Conservation (phyloP, 139 green algal genomes). For the Nannochloris sp. region DNA sequence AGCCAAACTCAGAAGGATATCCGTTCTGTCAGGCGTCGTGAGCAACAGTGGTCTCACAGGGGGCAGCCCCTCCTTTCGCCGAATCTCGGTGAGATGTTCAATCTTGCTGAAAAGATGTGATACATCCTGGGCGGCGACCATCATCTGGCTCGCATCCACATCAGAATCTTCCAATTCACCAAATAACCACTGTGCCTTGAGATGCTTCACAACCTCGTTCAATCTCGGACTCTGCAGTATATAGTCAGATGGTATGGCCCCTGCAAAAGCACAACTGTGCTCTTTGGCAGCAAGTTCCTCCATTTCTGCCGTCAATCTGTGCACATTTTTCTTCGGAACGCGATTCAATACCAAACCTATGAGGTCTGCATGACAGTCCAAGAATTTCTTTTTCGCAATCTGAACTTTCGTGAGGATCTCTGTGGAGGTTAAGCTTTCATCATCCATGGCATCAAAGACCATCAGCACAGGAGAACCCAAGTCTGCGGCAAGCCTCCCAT, state of each 20-base stretch:
- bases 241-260: slow-evolving; percentile 45
- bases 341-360: slow-evolving; percentile 58
- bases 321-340: slow-evolving; percentile 23
- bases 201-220: slow-evolving; percentile 51
- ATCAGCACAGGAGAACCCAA: slow-evolving; percentile 50
- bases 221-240: slow-evolving; percentile 40
- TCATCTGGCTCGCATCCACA: slow-evolving; percentile 29
- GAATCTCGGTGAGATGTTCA: slow-evolving; percentile 9
- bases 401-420: slow-evolving; percentile 23
- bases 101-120: slow-evolving; percentile 42
- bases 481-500: slow-evolving; percentile 36
- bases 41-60: slow-evolving; percentile 29
- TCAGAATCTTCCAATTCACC: slow-evolving; percentile 39
- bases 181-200: slow-evolving; percentile 46
- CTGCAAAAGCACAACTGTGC: slow-evolving; percentile 28
- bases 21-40: slow-evolving; percentile 39
- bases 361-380: slow-evolving; percentile 36
- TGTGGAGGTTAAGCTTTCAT: slow-evolving; percentile 9
- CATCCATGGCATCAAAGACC: slow-evolving; percentile 29
- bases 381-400: slow-evolving; percentile 30
- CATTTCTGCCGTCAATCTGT: slow-evolving; percentile 21
- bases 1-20: slow-evolving; percentile 36
- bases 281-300: background rate
- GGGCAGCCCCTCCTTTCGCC: slow-evolving; percentile 7
- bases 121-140: slow-evolving; percentile 37